Conservation (phyloP, 805 yeast genomes). For the Candida loeiensis region DNA sequence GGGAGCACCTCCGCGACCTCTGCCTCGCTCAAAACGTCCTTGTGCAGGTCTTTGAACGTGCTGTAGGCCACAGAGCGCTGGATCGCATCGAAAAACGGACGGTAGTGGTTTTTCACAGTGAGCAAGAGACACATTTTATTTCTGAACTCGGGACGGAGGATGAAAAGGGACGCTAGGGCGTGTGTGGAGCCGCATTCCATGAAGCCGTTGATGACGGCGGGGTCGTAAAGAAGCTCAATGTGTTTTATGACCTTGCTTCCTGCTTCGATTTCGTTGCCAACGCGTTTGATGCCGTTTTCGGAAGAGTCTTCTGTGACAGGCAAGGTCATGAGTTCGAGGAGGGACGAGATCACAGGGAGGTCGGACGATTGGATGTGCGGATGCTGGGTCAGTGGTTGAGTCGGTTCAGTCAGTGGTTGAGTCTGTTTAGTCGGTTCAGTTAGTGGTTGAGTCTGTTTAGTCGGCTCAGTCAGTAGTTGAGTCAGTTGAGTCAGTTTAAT, state of each 20-base stretch:
- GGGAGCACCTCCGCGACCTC: neutral
- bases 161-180: conserved; percentile 25
- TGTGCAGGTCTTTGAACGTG: conserved; percentile 8
- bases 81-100: conserved; percentile 28
- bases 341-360: neutral
- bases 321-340: conserved; percentile 19
- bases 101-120: conserved; percentile 35
- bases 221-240: neutral
- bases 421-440: too few species aligned
- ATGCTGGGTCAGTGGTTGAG: too few species aligned
- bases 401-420: too few species aligned
- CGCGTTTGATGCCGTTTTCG: neutral
- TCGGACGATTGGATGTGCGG: neutral
- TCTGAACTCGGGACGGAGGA: conserved; percentile 35
- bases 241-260: neutral
- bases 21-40: conserved; percentile 2
- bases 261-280: neutral
- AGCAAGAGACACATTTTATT: conserved; percentile 39
- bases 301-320: conserved; percentile 10
- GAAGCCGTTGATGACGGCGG: neutral
- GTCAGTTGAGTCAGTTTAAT: too few species aligned
- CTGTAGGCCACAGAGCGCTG: conserved; percentile 16
- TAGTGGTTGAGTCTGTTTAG: too few species aligned
- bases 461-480: too few species aligned
- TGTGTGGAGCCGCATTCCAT: neutral